A percentile compares a stretch with the other conserved stretches of the same genome.
Conservation (phyloP, 139 green algal species). For the Micractinium sp. region DNA sequence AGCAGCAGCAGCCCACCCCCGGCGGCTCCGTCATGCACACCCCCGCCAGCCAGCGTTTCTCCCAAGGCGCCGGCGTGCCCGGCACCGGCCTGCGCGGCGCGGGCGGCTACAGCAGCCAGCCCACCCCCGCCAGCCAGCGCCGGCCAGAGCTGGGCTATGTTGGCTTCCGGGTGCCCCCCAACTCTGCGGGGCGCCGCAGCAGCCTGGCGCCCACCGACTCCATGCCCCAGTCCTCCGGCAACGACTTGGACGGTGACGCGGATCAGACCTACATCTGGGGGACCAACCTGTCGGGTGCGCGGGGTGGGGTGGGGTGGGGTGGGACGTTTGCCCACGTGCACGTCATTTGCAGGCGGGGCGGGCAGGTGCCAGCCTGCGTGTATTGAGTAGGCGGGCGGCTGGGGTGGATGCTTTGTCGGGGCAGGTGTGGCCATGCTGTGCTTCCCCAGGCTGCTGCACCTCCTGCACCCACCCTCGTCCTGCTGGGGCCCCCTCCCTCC, state of each 20-base stretch:
- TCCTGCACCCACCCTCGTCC: neutral
- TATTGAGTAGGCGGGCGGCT: too few species aligned
- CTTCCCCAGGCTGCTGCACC: too few species aligned
- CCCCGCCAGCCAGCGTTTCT: neutral
- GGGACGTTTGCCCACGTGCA: too few species aligned
- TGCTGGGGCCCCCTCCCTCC: neutral
- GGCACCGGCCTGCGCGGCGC: neutral
- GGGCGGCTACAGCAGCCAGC: neutral
- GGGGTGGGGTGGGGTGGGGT: neutral
- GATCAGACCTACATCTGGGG: constrained; percentile 88
- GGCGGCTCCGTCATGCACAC: constrained; percentile 25
- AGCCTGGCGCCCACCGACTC: constrained; percentile 47
- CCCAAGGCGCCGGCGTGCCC: constrained; percentile 11
- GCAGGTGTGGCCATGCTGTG: neutral
- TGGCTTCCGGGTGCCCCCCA: constrained; percentile 25
- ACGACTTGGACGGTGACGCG: constrained; percentile 45
- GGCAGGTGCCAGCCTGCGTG: too few species aligned
- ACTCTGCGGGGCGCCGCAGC: constrained; percentile 20
- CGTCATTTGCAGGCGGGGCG: too few species aligned
- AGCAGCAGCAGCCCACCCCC: constrained; percentile 12
- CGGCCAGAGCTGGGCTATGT: constrained; percentile 46
- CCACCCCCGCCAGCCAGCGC: neutral
- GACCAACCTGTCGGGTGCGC: constrained; percentile 77
- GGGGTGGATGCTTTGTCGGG: neutral
- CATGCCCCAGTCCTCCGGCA: constrained; percentile 13